These are phyloP conservation scores for Lactarius evosmus DNA, from an alignment of 768 basidiomycete species.

Conservation along the genomic window DNA sequence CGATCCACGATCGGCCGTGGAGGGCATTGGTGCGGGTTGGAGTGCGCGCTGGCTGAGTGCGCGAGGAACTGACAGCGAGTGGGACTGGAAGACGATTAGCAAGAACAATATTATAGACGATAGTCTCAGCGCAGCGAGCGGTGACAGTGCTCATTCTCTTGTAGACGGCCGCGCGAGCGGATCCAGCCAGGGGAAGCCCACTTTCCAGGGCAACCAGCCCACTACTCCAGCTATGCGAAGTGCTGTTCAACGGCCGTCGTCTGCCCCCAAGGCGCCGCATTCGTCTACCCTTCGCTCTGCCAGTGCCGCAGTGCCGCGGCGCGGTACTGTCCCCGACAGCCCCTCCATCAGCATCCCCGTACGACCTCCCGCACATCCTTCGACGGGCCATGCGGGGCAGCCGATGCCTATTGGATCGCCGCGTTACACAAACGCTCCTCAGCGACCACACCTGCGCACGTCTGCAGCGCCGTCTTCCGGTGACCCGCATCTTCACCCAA, in stretches of 20 bases:
- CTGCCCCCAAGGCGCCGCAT: constrained; percentile 10
- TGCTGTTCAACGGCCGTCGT: constrained; percentile 7
- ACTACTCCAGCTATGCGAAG: constrained; percentile 6
- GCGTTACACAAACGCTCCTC: constrained; percentile 50
- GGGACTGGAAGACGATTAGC: constrained; percentile 67
- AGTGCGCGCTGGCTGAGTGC: constrained; percentile 54
- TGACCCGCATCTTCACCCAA: constrained; percentile 74
- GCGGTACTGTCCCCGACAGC: constrained; percentile 15
- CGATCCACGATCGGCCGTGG: constrained; percentile 63
- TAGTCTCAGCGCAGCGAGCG: constrained; percentile 52
- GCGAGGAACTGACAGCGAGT: constrained; percentile 45
- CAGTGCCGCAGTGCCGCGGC: constrained; percentile 15
- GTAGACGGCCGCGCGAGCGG: constrained; percentile 24
- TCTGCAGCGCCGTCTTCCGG: constrained; percentile 36
- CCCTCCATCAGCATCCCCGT: constrained; percentile 13
- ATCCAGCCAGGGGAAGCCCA: constrained; percentile 24
- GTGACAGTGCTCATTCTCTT: constrained; percentile 42
- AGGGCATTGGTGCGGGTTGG: constrained; percentile 66
- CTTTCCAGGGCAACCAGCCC: constrained; percentile 17
- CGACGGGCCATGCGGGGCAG: constrained; percentile 35
- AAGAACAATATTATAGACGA: constrained; percentile 37
- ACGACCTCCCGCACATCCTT: constrained; percentile 1
- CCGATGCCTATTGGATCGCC: constrained; percentile 41
- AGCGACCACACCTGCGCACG: constrained; percentile 37
- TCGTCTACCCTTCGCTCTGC: constrained; percentile 23